Percentiles rank a stretch among this genome's conserved stretches.
These are phyloP conservation scores for Calonectria fujianensis DNA, from an alignment of 2,329 filamentous ascomycete genomes.

Conservation along the genomic window DNA sequence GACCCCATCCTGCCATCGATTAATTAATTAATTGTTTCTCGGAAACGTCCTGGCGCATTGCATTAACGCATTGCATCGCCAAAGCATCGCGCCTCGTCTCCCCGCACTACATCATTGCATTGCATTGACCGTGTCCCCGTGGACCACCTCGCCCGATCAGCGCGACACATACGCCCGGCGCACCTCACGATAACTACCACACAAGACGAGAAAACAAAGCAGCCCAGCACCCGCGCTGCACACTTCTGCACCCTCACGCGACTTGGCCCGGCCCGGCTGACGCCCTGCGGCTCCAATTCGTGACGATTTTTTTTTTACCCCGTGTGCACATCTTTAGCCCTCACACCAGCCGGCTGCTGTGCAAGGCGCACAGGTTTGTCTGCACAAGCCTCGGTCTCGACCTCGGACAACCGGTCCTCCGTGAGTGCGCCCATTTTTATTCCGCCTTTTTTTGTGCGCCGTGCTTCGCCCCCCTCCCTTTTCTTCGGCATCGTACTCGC, in stretches of 20 bases:
- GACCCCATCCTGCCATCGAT: constrained; percentile 41
- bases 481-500: constrained; percentile 7
- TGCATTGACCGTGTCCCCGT: constrained; percentile 42
- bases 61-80: constrained; percentile 34
- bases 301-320: constrained; percentile 24
- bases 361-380: constrained; percentile 14
- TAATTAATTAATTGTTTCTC: constrained; percentile 34
- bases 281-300: constrained; percentile 14
- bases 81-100: constrained; percentile 24
- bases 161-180: constrained; percentile 27
- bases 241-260: constrained; percentile 33
- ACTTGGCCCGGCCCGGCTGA: constrained; percentile 34
- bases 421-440: constrained; percentile 13
- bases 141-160: constrained; percentile 26
- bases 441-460: constrained; percentile 14
- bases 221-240: neutral
- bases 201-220: constrained; percentile 19
- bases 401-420: constrained; percentile 22
- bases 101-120: constrained; percentile 29
- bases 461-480: constrained; percentile 10
- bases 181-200: constrained; percentile 25
- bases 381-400: constrained; percentile 25
- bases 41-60: constrained; percentile 42
- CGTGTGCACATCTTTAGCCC: constrained; percentile 19
- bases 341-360: constrained; percentile 8